Conservation (phyloP, 257 asterid species). For the Solanum sparsipilum region DNA sequence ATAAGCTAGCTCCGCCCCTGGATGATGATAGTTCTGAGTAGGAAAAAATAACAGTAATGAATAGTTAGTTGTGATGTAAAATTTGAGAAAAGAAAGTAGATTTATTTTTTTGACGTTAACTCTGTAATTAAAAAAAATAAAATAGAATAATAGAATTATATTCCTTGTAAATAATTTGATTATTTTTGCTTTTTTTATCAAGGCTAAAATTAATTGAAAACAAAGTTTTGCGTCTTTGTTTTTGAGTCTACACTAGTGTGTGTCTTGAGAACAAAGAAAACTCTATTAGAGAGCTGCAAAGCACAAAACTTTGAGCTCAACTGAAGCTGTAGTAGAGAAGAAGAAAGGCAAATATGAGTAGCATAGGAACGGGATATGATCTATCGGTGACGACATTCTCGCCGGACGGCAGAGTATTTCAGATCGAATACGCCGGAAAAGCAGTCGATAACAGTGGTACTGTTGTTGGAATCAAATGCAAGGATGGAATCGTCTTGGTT, state of each 20-base stretch:
- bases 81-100: neutral
- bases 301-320: neutral
- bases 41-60: too few relatives aligned
- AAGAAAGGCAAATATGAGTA: conserved; percentile 44
- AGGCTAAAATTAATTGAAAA: neutral
- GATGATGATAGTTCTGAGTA: too few relatives aligned
- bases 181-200: neutral
- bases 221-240: too few relatives aligned
- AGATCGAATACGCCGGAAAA: conserved; percentile 95
- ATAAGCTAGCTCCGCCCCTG: too few relatives aligned
- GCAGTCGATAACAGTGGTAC: conserved; percentile 97
- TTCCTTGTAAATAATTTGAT: neutral
- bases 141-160: neutral
- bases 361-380: conserved; percentile 94
- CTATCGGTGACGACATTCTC: conserved; percentile 87
- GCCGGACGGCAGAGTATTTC: conserved; percentile 96
- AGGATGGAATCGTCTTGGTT: conserved; percentile 86
- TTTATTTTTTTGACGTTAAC: neutral
- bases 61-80: neutral
- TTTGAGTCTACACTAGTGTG: too few relatives aligned
- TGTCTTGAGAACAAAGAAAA: conserved; percentile 40
- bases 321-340: neutral
- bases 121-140: neutral
- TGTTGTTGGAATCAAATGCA: conserved; percentile 86
- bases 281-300: neutral